phyloP scores from a whole-genome alignment of 768 basidiomycete genomes.

The Leucosporidium scottii region DNA sequence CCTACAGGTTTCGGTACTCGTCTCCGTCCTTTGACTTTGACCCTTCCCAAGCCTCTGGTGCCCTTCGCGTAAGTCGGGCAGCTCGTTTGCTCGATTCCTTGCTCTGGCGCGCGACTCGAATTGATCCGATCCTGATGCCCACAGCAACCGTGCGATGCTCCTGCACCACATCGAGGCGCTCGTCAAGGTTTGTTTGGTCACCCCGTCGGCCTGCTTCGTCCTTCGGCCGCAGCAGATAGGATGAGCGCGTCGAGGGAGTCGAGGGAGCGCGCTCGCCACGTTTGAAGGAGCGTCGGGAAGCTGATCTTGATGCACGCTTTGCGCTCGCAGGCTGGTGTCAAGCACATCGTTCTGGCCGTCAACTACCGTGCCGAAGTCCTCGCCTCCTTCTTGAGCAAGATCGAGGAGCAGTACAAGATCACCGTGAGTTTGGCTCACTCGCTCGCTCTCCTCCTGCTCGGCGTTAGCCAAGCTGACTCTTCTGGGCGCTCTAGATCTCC shows the following conservation, averaged over 20 bases:
- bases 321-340: constrained; percentile 46
- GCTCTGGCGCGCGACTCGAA: too few species aligned
- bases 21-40: constrained; percentile 48
- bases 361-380: constrained; percentile 50
- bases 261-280: too few species aligned
- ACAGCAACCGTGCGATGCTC: constrained; percentile 18
- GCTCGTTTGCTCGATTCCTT: too few species aligned
- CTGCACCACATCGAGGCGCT: constrained; percentile 49
- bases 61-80: too few species aligned
- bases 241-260: too few species aligned
- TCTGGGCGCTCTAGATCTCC: constrained; percentile 39
- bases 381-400: constrained; percentile 47
- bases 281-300: too few species aligned
- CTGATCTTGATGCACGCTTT: too few species aligned
- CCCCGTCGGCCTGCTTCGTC: background rate
- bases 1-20: constrained; percentile 47
- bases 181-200: constrained; percentile 42
- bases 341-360: constrained; percentile 49
- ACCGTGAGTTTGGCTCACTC: constrained; percentile 4
- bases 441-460: too few species aligned
- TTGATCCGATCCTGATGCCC: too few species aligned
- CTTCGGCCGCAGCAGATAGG: too few species aligned
- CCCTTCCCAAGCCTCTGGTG: constrained; percentile 43
- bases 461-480: too few species aligned
- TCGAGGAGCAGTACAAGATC: constrained; percentile 47